phyloP scores from a whole-genome alignment of 345 rosid genomes.

The Citrus inodora region DNA sequence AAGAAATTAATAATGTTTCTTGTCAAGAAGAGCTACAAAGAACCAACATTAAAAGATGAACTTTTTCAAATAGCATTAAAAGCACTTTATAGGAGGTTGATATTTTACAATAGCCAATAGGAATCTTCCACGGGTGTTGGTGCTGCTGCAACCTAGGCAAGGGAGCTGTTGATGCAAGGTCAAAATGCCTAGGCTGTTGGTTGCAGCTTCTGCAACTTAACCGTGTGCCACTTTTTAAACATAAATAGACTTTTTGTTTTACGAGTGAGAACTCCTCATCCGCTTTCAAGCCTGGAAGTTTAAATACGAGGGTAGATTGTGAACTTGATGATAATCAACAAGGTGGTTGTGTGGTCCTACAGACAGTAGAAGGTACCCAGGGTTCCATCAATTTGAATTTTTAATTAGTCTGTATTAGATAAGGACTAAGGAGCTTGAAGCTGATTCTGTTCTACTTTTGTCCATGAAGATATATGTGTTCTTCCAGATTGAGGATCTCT shows the following conservation, averaged over 20 bases:
- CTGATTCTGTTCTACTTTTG: background rate
- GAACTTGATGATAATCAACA: background rate
- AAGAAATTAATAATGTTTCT: background rate
- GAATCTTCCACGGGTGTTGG: no score
- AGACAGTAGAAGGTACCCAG: background rate
- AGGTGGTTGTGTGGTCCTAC: background rate
- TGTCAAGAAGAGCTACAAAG: background rate
- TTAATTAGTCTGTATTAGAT: no score
- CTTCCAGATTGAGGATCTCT: background rate
- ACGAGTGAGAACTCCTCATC: background rate
- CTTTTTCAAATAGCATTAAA: background rate
- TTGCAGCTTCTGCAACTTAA: no score
- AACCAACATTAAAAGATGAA: no score
- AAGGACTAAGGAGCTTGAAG: no score
- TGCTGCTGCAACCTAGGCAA: no score
- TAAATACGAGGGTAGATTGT: background rate
- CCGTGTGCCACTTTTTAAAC: background rate
- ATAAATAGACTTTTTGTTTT: background rate
- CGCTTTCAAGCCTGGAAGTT: background rate
- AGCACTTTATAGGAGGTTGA: no score
- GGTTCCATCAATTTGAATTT: no score
- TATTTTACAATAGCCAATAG: no score
- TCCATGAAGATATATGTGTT: background rate
- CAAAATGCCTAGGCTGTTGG: no score
- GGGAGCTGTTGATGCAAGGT: no score